Evolutionary conservation across 1,284 basidiomycete genomes (phyloP).

Genomic region (Melampsora larici-populina): DNA sequence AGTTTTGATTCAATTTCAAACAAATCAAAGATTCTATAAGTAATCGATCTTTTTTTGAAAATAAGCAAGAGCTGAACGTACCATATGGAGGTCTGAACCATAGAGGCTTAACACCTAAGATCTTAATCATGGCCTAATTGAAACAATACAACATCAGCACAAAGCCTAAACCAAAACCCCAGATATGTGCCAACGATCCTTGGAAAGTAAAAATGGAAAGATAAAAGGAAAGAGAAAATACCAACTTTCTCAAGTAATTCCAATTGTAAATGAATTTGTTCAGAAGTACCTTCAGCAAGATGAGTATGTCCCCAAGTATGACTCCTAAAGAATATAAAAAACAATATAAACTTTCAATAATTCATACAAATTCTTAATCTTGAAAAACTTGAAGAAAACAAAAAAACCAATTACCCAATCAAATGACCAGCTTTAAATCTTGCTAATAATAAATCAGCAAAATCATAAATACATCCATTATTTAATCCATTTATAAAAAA

Average conservation of each 20-base stretch:
- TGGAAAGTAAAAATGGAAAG: background rate
- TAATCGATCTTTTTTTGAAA: background rate
- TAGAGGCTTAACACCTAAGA: constrained; percentile 34
- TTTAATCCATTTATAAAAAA: constrained; percentile 38
- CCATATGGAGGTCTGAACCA: constrained; percentile 36
- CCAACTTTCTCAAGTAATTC: constrained; percentile 28
- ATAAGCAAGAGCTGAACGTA: background rate
- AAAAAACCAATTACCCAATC: constrained; percentile 4
- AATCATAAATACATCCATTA: constrained; percentile 29
- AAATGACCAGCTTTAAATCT: constrained; percentile 31
- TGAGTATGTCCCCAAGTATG: constrained; percentile 37
- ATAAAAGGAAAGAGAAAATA: background rate
- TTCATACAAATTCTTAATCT: too few species aligned
- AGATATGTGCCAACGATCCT: background rate
- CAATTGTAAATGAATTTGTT: constrained; percentile 24
- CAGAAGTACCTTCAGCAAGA: constrained; percentile 6
- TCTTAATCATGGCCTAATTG: constrained; percentile 26
- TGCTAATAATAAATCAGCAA: constrained; percentile 1
- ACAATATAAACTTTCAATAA: background rate
- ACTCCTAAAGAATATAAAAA: background rate
- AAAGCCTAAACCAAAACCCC: background rate
- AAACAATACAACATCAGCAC: background rate
- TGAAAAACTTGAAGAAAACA: background rate
- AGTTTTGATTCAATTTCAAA: background rate
- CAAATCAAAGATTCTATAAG: background rate